Conservation (phyloP, 2,329 filamentous ascomycete genomes). For the Penicillium oxalicum region DNA sequence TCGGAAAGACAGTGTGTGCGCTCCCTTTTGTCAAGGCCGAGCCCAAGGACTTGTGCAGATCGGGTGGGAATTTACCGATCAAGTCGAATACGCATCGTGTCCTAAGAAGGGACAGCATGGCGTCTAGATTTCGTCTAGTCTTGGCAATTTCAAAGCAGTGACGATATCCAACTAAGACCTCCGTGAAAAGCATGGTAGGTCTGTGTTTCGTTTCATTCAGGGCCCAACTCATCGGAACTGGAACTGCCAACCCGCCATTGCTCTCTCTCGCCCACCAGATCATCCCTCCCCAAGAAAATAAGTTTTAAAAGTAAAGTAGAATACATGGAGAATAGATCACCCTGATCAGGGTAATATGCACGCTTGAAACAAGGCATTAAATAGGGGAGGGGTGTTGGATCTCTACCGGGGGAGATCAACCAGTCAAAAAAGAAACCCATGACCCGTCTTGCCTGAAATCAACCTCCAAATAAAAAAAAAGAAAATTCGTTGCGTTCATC, state of each 20-base stretch:
- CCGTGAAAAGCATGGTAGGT: neutral
- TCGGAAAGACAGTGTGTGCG: no score
- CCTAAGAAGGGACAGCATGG: no score
- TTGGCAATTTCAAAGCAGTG: no score
- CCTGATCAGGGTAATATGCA: conserved; percentile 28
- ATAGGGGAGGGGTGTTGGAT: conserved; percentile 26
- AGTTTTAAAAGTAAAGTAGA: conserved; percentile 12
- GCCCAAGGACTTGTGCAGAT: no score
- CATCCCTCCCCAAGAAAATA: conserved; percentile 8
- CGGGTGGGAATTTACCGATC: no score
- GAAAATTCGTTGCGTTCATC: conserved; percentile 34
- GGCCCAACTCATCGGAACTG: conserved; percentile 1
- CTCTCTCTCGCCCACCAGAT: conserved; percentile 2
- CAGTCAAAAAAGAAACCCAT: neutral
- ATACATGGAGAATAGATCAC: conserved; percentile 17
- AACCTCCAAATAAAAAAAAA: conserved; percentile 19
- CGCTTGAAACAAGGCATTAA: conserved; percentile 33
- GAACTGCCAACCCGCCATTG: conserved; percentile 8
- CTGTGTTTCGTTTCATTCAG: neutral
- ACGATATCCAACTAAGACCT: neutral
- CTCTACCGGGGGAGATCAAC: conserved; percentile 10
- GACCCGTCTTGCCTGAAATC: neutral
- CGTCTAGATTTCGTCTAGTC: no score
- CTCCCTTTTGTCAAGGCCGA: no score
- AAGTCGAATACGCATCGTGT: no score